A percentile compares a stretch with the other conserved stretches of the same genome.
These are phyloP conservation scores for Taiozyma sp. DNA, from an alignment of 1,139 yeast species.

Conservation along the genomic window DNA sequence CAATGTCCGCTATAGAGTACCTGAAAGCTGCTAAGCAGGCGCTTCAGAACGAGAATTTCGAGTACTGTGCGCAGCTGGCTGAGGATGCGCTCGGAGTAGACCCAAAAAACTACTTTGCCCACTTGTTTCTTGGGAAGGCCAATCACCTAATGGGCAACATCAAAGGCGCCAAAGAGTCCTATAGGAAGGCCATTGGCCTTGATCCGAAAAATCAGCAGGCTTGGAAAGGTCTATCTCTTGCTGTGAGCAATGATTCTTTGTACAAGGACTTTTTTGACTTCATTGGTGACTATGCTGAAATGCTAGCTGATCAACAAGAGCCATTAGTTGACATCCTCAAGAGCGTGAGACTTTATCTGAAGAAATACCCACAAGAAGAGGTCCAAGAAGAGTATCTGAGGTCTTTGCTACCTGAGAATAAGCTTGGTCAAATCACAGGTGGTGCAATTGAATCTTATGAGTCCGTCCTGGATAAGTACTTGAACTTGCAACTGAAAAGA, in stretches of 20 bases:
- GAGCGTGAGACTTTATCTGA: constrained; percentile 43
- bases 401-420: constrained; percentile 58
- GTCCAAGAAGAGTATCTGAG: constrained; percentile 45
- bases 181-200: constrained; percentile 49
- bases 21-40: constrained; percentile 61
- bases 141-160: constrained; percentile 28
- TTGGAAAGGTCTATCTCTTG: constrained; percentile 72
- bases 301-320: constrained; percentile 34
- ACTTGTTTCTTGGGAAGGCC: constrained; percentile 43
- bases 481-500: constrained; percentile 38
- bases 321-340: constrained; percentile 44
- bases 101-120: constrained; percentile 57
- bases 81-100: constrained; percentile 52
- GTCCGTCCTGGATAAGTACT: constrained; percentile 44
- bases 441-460: constrained; percentile 47
- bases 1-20: constrained; percentile 35
- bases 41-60: constrained; percentile 52
- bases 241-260: constrained; percentile 36
- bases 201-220: constrained; percentile 58
- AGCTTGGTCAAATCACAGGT: constrained; percentile 53
- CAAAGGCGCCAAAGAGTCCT: constrained; percentile 44
- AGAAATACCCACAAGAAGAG: constrained; percentile 30
- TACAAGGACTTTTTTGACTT: constrained; percentile 45
- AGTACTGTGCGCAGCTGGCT: constrained; percentile 48
- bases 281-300: constrained; percentile 35